Base-by-base conservation (phyloP, 352 stramenopile species). In the Phytophthora parvispora region DNA sequence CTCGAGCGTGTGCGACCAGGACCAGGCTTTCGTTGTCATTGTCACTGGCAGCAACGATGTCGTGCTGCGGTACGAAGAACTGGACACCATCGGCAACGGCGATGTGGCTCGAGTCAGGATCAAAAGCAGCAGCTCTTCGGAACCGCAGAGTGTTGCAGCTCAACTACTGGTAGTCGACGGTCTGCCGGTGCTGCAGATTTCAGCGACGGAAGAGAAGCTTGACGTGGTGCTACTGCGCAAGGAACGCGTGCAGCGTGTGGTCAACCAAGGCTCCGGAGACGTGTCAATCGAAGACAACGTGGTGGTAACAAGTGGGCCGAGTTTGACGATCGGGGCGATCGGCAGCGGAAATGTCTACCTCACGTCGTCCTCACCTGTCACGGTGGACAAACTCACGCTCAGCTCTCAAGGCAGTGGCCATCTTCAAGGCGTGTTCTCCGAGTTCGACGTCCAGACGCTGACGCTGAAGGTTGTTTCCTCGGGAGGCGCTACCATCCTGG, bases 21-120 rank as follows among this genome's bases (percentile, higher is more conserved):
- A 60, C 27, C 47, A 67, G 34, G 6, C 24, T 13, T 63, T 71
- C 38, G 67, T 70, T 27, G 61, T 75, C 25, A 67, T 38, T 52
- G 67, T 71, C 29, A 75, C 67, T 16, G 61, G 67, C 28, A 75
- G 67, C 31, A 28, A 71, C 32, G 67, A 75, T 40, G 60, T 75
- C 9, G 24, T 59, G 24, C 40, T 75, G 20, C 61, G 56, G 12
- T 75, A 59, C n/a, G 61, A 67, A 6, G 48, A 64, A 16, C 13
- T 38, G 8, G 20, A 16, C 3, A 28, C 18, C 9, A 31, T 6
- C 9, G 55, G 63, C 8, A 31, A 32, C 45, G 54, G 28, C 25
- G 61, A 67, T n/a, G 54, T 75, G n/a, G 67, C 67, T 69, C 61
- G 61, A 24, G 50, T 75, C 7, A 49, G 16, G 6, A 29, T 60